Evolutionary conservation across 805 yeast species (phyloP), one percentile per base, ranked within the genome.

Genomic region (Yamadazyma sp.): DNA sequence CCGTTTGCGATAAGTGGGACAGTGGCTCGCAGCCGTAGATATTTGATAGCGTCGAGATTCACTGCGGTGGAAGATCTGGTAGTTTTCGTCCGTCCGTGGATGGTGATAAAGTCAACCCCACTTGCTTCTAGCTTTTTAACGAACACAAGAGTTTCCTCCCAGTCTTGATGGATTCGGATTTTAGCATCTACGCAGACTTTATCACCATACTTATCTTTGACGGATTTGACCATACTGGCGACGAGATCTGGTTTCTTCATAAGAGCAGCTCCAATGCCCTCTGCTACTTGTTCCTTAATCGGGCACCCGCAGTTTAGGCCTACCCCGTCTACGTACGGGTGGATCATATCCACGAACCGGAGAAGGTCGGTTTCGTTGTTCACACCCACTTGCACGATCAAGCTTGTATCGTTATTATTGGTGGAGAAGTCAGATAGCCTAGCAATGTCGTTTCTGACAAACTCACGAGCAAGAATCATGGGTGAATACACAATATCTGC

Each of bases 241-340:
- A 93, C 93, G 34, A 80, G 64, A 24, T 86, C 89, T 2, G 90
- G 84, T 45, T 85, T 81, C 18, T 81, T 70, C 86, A 93, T 90
- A 40, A 93, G 70, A 0, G 97, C 97, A 2, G 97, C 96, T 4
- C 99, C 99, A 11, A 93, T 90, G 16, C 98, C 99, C 57, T 89
- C 96, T 29, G 95, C 71, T 10, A 87, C 85, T 59, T 93, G 98
- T 47, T 91, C 98, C 45, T 82, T 84, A 35, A 93, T 89, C 1
- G 99, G 99, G 63, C 99, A 93, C 0, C 99, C 99, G 61, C 98
- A 93, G 67, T 93, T 93, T 41, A 93, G 71, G 0, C 98, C 97
- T 28, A 93, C 80, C 0, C 95, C 99, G 61, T 91, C 97, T 32
- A 86, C 90, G 54, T 78, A 87, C 0, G 96, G 96, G 41, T 77